phyloP scores from a whole-genome alignment of 2,329 filamentous ascomycete species.

The Drechslerella stenobrocha region DNA sequence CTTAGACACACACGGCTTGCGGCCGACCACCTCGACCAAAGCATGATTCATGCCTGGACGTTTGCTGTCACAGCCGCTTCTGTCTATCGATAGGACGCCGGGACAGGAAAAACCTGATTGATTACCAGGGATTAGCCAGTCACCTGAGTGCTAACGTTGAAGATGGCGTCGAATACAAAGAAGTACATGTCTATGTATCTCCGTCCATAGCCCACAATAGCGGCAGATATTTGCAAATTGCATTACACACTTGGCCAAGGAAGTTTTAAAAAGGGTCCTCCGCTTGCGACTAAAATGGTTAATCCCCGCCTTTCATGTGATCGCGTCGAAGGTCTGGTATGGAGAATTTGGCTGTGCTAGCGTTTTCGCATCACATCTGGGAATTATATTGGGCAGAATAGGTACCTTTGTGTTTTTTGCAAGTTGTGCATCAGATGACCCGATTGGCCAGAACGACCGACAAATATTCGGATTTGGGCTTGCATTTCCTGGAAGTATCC shows the following conservation, averaged over 20 bases:
- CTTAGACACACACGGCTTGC: constrained; percentile 18
- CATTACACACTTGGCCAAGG: neutral
- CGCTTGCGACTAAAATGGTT: neutral
- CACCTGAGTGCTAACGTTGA: constrained; percentile 39
- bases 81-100: constrained; percentile 24
- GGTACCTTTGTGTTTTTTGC: neutral
- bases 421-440: constrained; percentile 27
- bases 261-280: constrained; percentile 2
- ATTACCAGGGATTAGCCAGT: constrained; percentile 34
- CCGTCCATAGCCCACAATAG: constrained; percentile 4
- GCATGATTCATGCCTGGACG: neutral
- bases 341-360: constrained; percentile 8
- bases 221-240: constrained; percentile 9
- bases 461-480: constrained; percentile 16
- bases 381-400: constrained; percentile 4
- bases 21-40: neutral
- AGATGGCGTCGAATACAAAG: constrained; percentile 10
- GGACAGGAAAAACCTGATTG: constrained; percentile 31
- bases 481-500: too few relatives aligned
- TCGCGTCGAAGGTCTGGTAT: constrained; percentile 2
- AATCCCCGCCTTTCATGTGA: constrained; percentile 10
- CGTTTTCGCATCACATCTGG: neutral
- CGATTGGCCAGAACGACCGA: constrained; percentile 31
- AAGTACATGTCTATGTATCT: constrained; percentile 2
- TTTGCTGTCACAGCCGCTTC: constrained; percentile 3